Evolutionary conservation across 2,329 filamentous ascomycete genomes (phyloP).

Genomic region (Hypoxylon sp.): DNA sequence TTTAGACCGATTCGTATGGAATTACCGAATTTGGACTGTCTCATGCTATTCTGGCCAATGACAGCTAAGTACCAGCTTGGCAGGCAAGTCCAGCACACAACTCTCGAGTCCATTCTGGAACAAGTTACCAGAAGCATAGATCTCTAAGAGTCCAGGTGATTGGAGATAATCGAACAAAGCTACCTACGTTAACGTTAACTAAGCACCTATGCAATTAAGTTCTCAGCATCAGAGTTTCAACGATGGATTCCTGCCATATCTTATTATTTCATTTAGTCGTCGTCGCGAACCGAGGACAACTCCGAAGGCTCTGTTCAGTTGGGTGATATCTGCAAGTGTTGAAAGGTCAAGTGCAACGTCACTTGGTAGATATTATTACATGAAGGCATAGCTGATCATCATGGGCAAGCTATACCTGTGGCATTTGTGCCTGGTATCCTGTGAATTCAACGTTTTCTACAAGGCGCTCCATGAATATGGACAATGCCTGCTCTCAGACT

Average conservation of each 20-base stretch:
- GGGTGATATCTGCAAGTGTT: background rate
- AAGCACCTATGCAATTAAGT: background rate
- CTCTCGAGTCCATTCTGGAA: background rate
- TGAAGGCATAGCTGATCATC: background rate
- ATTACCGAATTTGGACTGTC: slow-evolving; percentile 35
- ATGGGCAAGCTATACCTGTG: no score
- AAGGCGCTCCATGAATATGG: slow-evolving; percentile 5
- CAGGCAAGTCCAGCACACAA: background rate
- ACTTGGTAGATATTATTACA: background rate
- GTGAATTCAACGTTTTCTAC: slow-evolving; percentile 4
- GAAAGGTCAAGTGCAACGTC: background rate
- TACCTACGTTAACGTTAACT: background rate
- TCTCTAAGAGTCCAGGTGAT: background rate
- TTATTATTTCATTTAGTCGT: no score
- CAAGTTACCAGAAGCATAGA: background rate
- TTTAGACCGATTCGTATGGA: no score
- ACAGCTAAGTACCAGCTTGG: slow-evolving; percentile 17
- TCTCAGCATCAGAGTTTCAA: background rate
- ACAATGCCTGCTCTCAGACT: background rate
- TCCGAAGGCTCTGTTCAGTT: slow-evolving; percentile 3
- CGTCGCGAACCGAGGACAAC: background rate
- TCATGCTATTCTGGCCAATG: slow-evolving; percentile 29
- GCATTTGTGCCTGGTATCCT: slow-evolving; percentile 12
- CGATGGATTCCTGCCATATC: no score
- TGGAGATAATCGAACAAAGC: background rate